Evolutionary conservation across 2,329 filamentous ascomycete species (phyloP).

Genomic region (Trichoderma pleuroti): DNA sequence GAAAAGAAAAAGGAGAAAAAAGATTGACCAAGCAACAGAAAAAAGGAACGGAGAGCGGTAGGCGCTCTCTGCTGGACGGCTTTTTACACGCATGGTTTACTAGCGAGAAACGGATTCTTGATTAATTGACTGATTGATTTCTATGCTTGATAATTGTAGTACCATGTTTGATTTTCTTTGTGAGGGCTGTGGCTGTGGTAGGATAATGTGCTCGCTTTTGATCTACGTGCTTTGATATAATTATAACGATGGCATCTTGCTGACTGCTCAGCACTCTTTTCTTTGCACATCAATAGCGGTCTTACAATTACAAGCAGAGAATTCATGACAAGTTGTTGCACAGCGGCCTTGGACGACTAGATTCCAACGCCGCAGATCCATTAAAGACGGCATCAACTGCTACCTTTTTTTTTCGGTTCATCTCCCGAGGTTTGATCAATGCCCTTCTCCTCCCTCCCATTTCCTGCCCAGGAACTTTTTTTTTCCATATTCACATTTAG

Average conservation of each 20-base stretch:
- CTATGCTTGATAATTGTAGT: not conserved
- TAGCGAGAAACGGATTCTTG: not conserved
- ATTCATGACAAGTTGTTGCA: not conserved
- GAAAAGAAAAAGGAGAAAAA: not conserved
- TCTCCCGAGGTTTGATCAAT: not conserved
- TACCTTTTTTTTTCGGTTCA: not conserved
- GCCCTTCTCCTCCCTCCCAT: not conserved
- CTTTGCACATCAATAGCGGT: not conserved
- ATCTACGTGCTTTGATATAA: not conserved
- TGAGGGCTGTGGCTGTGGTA: not conserved
- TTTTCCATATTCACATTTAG: not conserved
- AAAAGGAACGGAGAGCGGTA: not conserved
- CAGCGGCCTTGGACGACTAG: not conserved
- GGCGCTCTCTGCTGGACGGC: constrained; percentile 3
- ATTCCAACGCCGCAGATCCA: constrained; percentile 13
- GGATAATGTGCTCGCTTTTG: not conserved
- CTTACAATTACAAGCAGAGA: constrained; percentile 6
- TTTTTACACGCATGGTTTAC: not conserved
- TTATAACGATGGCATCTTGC: too few species aligned
- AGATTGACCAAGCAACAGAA: not conserved
- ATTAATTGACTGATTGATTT: not conserved
- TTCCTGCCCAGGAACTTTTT: not conserved
- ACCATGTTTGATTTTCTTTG: not conserved
- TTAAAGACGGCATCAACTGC: constrained; percentile 3
- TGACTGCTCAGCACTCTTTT: not conserved